phyloP scores from a whole-genome alignment of 306 rosid species.

The Rosa lucieae region DNA sequence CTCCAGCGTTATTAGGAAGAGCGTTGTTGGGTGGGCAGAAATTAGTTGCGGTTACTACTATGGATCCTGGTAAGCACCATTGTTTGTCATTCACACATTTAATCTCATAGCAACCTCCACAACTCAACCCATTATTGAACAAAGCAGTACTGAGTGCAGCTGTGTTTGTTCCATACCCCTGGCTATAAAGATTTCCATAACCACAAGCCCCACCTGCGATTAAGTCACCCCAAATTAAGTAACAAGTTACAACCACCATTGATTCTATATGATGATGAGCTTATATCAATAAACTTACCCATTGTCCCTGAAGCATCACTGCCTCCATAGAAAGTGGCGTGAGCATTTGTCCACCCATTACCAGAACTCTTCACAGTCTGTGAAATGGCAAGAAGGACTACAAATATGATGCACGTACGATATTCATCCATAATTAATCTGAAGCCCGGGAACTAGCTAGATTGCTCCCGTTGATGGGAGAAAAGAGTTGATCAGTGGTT shows the following conservation, averaged over 20 bases:
- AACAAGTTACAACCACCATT: background rate
- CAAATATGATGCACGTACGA: background rate
- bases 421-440: background rate
- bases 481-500: background rate
- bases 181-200: slow-evolving; percentile 27
- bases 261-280: background rate
- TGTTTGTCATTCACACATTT: slow-evolving; percentile 17
- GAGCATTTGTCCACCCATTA: background rate
- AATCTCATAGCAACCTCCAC: slow-evolving; percentile 31
- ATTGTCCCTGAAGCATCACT: slow-evolving; percentile 8
- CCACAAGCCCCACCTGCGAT: slow-evolving; percentile 19
- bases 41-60: slow-evolving; percentile 47
- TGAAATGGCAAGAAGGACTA: background rate
- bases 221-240: background rate
- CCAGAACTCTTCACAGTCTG: background rate
- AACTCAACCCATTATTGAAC: background rate
- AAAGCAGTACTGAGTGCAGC: slow-evolving; percentile 34
- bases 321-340: slow-evolving; percentile 3
- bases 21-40: slow-evolving; percentile 96
- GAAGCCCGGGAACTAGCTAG: background rate
- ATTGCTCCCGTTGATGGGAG: background rate
- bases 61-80: slow-evolving; percentile 31
- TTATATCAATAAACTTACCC: background rate
- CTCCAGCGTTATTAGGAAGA: slow-evolving; percentile 82
- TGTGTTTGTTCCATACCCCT: slow-evolving; percentile 34